A percentile compares a stretch with the other conserved stretches of the same genome.
Evolutionary conservation across 2,329 filamentous ascomycete species (phyloP).

Genomic region (Cryphonectria nitschkei): DNA sequence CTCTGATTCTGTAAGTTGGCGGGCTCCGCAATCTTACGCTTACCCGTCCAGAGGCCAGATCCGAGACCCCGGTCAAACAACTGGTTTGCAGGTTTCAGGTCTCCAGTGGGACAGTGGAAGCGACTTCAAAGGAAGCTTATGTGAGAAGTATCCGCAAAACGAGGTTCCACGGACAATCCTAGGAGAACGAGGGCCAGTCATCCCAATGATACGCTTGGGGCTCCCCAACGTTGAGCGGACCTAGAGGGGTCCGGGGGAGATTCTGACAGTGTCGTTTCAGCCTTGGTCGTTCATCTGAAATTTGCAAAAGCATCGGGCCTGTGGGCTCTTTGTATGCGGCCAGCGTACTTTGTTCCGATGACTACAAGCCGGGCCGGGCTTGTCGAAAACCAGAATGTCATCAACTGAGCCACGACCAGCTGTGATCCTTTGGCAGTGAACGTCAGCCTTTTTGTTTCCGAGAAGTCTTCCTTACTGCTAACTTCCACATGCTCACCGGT

Average conservation of each 20-base stretch:
- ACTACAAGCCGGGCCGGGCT: neutral
- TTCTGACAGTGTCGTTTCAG: constrained; percentile 1
- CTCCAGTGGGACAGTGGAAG: neutral
- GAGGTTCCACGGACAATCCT: neutral
- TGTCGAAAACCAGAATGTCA: neutral
- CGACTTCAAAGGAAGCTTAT: constrained; percentile 4
- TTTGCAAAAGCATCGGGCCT: neutral
- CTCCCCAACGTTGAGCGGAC: neutral
- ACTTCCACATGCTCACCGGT: neutral
- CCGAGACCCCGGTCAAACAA: neutral
- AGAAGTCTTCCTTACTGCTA: neutral
- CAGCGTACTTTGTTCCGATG: constrained; percentile 1
- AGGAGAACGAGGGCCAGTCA: neutral
- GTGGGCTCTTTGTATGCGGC: neutral
- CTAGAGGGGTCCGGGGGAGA: neutral
- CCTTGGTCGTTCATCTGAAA: neutral
- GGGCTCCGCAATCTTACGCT: neutral
- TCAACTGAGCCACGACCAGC: neutral
- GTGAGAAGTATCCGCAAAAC: constrained; percentile 2
- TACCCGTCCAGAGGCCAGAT: neutral
- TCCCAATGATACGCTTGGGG: neutral
- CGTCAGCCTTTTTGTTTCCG: neutral
- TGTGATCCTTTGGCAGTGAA: neutral
- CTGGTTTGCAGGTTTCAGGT: constrained; percentile 6
- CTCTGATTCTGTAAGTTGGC: neutral